These are phyloP conservation scores for Diplodia corticola DNA, from an alignment of 2,329 filamentous ascomycete species.

Conservation along the genomic window DNA sequence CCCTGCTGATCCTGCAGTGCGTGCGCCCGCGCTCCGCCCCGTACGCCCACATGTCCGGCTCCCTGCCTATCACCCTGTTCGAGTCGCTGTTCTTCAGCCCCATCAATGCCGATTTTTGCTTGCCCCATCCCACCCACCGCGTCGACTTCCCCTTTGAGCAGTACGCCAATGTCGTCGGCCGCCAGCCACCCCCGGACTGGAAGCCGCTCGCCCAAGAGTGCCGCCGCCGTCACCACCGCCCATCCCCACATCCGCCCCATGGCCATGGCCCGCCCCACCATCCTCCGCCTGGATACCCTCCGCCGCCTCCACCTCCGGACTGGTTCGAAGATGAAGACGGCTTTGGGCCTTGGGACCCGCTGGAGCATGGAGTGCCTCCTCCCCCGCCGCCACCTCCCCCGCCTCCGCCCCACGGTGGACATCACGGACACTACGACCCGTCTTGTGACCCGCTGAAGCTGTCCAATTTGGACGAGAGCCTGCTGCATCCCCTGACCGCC, in stretches of 20 bases:
- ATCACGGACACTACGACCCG: constrained; percentile 33
- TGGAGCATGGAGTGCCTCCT: not conserved
- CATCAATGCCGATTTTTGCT: constrained; percentile 23
- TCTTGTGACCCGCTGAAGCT: constrained; percentile 41
- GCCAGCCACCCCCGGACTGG: constrained; percentile 11
- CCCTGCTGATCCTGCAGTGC: constrained; percentile 33
- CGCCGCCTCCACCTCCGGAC: not conserved
- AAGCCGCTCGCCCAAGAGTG: constrained; percentile 19
- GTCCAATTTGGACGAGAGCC: constrained; percentile 37
- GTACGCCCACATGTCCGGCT: constrained; percentile 40
- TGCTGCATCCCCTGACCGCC: constrained; percentile 35
- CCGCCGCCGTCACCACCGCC: not conserved
- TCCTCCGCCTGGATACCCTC: not conserved
- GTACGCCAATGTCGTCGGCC: not conserved
- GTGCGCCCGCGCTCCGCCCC: constrained; percentile 37
- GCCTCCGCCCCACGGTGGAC: not conserved
- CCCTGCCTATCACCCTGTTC: constrained; percentile 39
- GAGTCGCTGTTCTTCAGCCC: constrained; percentile 23
- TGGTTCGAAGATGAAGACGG: not conserved
- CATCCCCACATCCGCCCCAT: not conserved
- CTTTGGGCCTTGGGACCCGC: not conserved
- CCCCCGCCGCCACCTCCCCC: not conserved
- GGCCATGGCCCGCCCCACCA: not conserved
- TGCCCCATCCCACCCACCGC: constrained; percentile 9
- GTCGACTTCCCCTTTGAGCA: constrained; percentile 17